Conservation (phyloP, 2,329 filamentous ascomycete species). For the Aspergillus thermomutatus region DNA sequence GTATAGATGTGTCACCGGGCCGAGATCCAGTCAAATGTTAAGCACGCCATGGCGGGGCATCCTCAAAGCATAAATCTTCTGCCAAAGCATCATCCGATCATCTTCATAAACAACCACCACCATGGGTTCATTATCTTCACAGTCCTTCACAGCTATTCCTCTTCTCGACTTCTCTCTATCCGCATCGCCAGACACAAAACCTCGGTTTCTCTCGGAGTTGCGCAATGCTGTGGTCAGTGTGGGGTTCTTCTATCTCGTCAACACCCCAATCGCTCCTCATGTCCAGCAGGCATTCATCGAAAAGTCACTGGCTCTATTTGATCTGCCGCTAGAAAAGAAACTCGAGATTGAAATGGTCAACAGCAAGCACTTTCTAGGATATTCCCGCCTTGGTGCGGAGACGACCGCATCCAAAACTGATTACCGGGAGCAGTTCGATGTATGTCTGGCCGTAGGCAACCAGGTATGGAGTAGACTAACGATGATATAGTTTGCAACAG, state of each 20-base stretch:
- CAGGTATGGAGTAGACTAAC: constrained; percentile 28
- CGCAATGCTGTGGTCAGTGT: constrained; percentile 33
- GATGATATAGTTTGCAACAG: constrained; percentile 36
- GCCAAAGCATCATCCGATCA: neutral
- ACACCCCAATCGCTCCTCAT: constrained; percentile 22
- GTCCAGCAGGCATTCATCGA: constrained; percentile 29
- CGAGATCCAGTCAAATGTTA: neutral
- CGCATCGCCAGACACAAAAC: constrained; percentile 17
- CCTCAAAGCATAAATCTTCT: neutral
- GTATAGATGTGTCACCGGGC: no score
- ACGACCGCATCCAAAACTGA: constrained; percentile 32
- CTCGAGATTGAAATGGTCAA: constrained; percentile 47
- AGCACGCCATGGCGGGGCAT: neutral
- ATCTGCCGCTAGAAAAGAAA: constrained; percentile 44
- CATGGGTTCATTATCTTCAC: neutral
- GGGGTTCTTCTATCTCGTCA: constrained; percentile 35
- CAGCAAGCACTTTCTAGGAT: constrained; percentile 37
- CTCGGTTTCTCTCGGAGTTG: constrained; percentile 25
- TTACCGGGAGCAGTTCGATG: constrained; percentile 37
- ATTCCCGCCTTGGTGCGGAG: constrained; percentile 33
- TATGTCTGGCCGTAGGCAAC: constrained; percentile 7
- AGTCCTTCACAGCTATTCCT: constrained; percentile 35
- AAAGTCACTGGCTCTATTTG: constrained; percentile 44
- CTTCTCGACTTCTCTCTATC: constrained; percentile 29
- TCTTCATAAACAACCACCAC: neutral